Evolutionary conservation across 108 stramenopile species (phyloP), one percentile per base, ranked within the genome.

Genomic region (Nitzschia sp.): DNA sequence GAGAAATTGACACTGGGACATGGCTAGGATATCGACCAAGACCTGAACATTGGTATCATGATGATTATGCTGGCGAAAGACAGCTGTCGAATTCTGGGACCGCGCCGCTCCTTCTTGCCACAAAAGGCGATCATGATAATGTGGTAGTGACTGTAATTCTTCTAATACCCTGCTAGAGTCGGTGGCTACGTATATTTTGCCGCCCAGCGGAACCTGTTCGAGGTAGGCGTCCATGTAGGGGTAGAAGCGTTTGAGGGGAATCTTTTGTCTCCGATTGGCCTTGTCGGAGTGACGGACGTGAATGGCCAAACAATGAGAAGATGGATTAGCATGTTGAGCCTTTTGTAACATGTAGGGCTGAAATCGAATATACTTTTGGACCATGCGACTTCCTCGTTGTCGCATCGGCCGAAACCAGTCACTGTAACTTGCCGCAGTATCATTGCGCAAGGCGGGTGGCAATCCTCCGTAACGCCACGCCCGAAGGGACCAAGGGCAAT

Each of bases 231-330:
- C 27, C 5, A 71, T 25, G 50, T 77, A 81, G 19, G 58, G 54
- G 8, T 65, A 53, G 68, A 71, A 80, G 15, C 60, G 64, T 16
- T 63, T 46, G n/a, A 66, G 41, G 5, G 63, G 53, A 19, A 79
- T 58, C 38, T 65, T 63, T 45, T 52, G 38, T 23, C 78, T 67
- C 26, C 63, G 54, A 0, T 45, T 64, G 8, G 66, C 80, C 32
- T 85, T 83, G 64, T 83, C 81, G 21, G 76, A 38, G 32, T 69
- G 62, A n/a, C 72, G 76, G 47, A 82, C 53, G 60, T 82, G 81
- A 17, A 74, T 56, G 1, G 75, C 76, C 27, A 82, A 63, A 56
- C 81, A 82, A 17, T 53, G 36, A 4, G 16, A 6, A 17, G 62
- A 53, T 27, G 72, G 63, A 41, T 69, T 70, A 9, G 68, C 69